phyloP scores from a whole-genome alignment of 106 monocot species.

The Platanthera zijinensis region DNA sequence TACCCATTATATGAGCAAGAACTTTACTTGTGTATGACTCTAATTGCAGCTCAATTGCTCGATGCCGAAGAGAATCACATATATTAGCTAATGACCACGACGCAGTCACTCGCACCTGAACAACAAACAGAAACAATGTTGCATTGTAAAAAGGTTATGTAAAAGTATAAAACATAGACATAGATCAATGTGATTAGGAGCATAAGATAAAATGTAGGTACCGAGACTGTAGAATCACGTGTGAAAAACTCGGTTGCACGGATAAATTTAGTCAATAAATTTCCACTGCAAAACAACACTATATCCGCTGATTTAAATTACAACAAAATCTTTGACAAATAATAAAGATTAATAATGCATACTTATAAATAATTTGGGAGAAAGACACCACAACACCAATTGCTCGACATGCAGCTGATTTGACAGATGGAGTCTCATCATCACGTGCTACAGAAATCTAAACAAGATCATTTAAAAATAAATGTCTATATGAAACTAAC shows the following conservation, averaged over 20 bases:
- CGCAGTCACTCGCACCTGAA: conserved; percentile 80
- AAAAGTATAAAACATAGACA: background rate
- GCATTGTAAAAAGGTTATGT: background rate
- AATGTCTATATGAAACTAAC: background rate
- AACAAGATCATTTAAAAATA: conserved; percentile 3
- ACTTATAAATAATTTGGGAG: conserved; percentile 50
- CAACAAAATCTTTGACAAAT: background rate
- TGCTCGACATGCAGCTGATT: conserved; percentile 89
- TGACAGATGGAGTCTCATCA: conserved; percentile 57
- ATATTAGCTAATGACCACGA: conserved; percentile 99
- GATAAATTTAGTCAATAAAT: conserved; percentile 52
- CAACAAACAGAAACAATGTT: background rate
- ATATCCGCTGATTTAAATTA: background rate
- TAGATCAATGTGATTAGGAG: background rate
- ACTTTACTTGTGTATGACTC: conserved; percentile 26
- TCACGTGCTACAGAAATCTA: conserved; percentile 56
- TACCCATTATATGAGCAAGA: background rate
- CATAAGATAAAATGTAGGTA: conserved; percentile 19
- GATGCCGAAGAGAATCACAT: conserved; percentile 83
- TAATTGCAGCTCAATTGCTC: conserved; percentile 28
- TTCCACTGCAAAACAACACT: conserved; percentile 35
- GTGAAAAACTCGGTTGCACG: conserved; percentile 61
- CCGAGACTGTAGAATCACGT: conserved; percentile 50
- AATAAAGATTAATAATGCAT: background rate
- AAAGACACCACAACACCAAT: conserved; percentile 84